Base-by-base conservation (phyloP, 2,329 filamentous ascomycete species). In the Pseudocercospora fijiensis region DNA sequence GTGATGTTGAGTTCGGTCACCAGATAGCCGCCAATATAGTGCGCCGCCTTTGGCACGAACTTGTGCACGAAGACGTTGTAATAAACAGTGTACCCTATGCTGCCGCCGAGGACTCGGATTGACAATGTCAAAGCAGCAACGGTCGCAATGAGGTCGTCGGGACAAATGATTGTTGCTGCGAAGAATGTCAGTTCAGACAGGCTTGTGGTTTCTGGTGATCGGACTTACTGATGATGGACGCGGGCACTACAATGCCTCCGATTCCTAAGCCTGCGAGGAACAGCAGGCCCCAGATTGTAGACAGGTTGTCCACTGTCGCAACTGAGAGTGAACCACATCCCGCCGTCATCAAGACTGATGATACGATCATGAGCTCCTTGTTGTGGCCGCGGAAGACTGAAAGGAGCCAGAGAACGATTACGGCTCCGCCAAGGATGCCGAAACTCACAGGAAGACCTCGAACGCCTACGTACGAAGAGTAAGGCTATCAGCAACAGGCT, bases 131-230 rank as follows among this genome's bases (percentile, higher is more conserved):
- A 78, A 5, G 88, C 87, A 0, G 87, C 84, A 52, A 90, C 82
- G 1, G 88, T 90, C 7, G 86, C 88, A 66, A 91, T 90, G 5
- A 90, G 80, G 60, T 90, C 87, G 71, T 88, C 85, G 0, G 88
- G 87, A 65, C 86, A 89, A 68, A 90, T 86, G 69, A 90, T 89
- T 9, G 86, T 87, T 6, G 86, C 70, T 69, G 57, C 43, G n/a
- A 30, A 52, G 26, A n/a, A 11, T 13, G 41, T n/a, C n/a, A 47
- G 10, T 37, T 58, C 24, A 65, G 55, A 28, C 51, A 13, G 16
- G 8, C 7, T 28, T 18, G 11, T 2, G 20, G 9, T 16, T 30
- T 7, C 2, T 10, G 26, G 11, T 28, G 22, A 27, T 3, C 13
- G n/a, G 7, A 65, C 69, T 66, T 27, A 68, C 67, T 72, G 62